These are phyloP conservation scores for Trichoderma hamatum DNA, from an alignment of 2,329 filamentous ascomycete species.

Conservation along the genomic window DNA sequence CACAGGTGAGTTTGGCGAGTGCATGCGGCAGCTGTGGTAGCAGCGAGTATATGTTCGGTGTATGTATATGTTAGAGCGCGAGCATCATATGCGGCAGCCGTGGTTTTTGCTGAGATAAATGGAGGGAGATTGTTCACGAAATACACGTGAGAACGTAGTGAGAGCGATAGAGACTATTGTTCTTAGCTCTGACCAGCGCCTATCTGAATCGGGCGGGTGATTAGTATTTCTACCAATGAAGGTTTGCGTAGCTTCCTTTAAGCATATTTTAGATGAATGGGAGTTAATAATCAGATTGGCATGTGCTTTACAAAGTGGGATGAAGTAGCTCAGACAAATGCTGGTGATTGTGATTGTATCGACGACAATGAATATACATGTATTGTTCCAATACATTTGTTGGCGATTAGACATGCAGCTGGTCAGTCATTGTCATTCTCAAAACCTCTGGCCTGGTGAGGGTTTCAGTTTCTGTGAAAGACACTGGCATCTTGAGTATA, in stretches of 20 bases:
- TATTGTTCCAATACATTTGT: background rate
- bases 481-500: too few species aligned
- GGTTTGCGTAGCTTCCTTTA: background rate
- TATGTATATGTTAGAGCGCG: background rate
- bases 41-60: background rate
- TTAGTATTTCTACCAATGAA: background rate
- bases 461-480: too few species aligned
- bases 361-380: background rate
- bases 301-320: background rate
- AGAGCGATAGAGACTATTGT: background rate
- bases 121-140: background rate
- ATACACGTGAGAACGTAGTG: background rate
- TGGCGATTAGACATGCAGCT: background rate
- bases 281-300: background rate
- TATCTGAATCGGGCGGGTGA: background rate
- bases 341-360: background rate
- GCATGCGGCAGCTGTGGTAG: background rate
- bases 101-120: background rate
- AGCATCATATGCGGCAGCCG: conserved; percentile 6
- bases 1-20: background rate
- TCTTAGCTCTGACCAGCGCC: background rate
- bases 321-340: background rate
- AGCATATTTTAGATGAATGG: background rate
- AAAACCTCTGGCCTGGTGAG: background rate
- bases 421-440: background rate